Conservation (phyloP, 2,329 filamentous ascomycete species). For the Nigrospora oryzae region DNA sequence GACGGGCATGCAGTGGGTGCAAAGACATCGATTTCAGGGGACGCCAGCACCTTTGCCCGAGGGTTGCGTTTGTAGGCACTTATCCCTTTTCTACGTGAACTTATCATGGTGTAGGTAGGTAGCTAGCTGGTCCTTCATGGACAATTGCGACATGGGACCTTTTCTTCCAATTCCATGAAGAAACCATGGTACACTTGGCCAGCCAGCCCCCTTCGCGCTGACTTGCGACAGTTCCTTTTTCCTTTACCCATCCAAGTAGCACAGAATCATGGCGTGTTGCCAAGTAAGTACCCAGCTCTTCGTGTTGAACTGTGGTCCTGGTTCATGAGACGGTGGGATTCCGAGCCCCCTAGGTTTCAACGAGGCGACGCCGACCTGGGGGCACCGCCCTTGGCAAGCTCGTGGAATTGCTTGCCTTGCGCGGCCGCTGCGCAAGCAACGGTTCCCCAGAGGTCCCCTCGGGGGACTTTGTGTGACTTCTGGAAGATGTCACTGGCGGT, state of each 20-base stretch:
- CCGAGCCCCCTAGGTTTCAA: no score
- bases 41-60: neutral
- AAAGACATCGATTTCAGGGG: neutral
- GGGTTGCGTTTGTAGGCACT: neutral
- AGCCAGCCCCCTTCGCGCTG: no score
- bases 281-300: neutral
- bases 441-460: constrained; percentile 16
- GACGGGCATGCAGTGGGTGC: neutral
- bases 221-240: no score
- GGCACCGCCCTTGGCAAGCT: constrained; percentile 9
- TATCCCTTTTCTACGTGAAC: no score
- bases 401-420: constrained; percentile 13
- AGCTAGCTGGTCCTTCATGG: no score
- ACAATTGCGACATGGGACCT: no score
- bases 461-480: constrained; percentile 11
- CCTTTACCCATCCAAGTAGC: no score
- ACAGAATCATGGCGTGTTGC: neutral
- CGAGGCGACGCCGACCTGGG: neutral
- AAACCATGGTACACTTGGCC: no score
- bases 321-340: neutral
- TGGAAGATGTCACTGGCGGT: constrained; percentile 21
- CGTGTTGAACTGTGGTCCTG: neutral
- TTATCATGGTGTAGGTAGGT: no score
- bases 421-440: constrained; percentile 13
- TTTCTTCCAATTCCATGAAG: no score